Base-by-base conservation (phyloP, 148 eudicot genomes). In the Rhododendron kiyosumense region DNA sequence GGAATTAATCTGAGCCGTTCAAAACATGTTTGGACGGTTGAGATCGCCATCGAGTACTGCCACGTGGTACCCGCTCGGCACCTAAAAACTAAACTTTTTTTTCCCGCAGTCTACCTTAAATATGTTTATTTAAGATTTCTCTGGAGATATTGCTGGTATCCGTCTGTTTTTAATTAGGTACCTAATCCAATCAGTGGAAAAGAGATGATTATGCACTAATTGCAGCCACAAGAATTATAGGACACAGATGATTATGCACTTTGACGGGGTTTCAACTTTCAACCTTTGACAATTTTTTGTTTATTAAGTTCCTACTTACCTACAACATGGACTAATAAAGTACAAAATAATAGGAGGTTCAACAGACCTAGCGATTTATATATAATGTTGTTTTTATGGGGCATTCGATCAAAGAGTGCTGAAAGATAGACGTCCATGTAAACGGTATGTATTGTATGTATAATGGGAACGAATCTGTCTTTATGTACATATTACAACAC, bases 301-400 rank as follows among this genome's bases (percentile, higher is more conserved):
- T 61, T 22, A 61, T 61, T 54, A 17, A 54, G 18, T 54, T 18
- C 61, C 17, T 54, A 54, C 61, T 54, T 54, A 54, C 20, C 15
- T 51, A 11, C 54, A 51, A 11, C 54, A 51, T 51, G 54, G 52
- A 49, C 52, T 0, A 49, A n/a, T n/a, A n/a, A n/a, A 49, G 15
- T 12, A 49, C 52, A 49, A 10, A 49, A 49, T 11, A 45, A 45
- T 45, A 45, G 10, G 11, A 46, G 9, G 49, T 46, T 46, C 0
- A 0, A 46, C 0, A 7, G 12, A 9, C 11, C 2, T 0, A 1
- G 0, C 10, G 0, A 1, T 1, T 1, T 11, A 9, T 46, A 1
- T 46, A 7, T 46, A 46, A 46, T 41, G 49, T 9, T 9, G 49
- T 2, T 46, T 46, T 9, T 46, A 12, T 1, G 49, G 49, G 12